phyloP scores from a whole-genome alignment of 441 rosid species.

The Hypseocharis bilobata region DNA sequence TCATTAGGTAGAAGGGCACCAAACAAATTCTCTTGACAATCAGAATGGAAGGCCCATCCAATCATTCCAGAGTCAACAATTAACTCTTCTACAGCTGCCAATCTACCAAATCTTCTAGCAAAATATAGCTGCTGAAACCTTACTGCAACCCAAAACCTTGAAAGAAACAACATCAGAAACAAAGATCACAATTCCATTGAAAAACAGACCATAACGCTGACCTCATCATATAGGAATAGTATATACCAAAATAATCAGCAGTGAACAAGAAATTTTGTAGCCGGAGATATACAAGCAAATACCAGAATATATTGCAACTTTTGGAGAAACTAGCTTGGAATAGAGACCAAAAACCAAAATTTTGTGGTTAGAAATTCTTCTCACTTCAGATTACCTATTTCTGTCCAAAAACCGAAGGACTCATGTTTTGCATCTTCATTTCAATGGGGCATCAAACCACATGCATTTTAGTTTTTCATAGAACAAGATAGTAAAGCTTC shows the following conservation, averaged over 20 bases:
- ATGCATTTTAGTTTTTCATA: background rate
- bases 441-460: constrained; percentile 1
- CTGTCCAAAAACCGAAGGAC: background rate
- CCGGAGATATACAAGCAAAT: background rate
- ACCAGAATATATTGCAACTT: background rate
- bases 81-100: constrained; percentile 56
- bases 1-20: constrained; percentile 58
- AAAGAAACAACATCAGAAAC: constrained; percentile 20
- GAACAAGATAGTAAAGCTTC: background rate
- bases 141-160: constrained; percentile 81
- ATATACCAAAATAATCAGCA: background rate
- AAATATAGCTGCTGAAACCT: constrained; percentile 62
- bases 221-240: background rate
- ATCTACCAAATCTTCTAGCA: constrained; percentile 48
- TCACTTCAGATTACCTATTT: background rate
- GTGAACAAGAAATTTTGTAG: background rate
- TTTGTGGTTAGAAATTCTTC: background rate
- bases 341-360: background rate
- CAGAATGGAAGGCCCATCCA: constrained; percentile 91
- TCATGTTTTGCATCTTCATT: background rate
- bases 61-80: constrained; percentile 56
- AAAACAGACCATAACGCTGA: background rate
- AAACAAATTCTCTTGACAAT: constrained; percentile 71
- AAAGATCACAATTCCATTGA: background rate
- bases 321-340: background rate